Base-by-base conservation (phyloP, 345 rosid species). In the Melastoma malabathricum region DNA sequence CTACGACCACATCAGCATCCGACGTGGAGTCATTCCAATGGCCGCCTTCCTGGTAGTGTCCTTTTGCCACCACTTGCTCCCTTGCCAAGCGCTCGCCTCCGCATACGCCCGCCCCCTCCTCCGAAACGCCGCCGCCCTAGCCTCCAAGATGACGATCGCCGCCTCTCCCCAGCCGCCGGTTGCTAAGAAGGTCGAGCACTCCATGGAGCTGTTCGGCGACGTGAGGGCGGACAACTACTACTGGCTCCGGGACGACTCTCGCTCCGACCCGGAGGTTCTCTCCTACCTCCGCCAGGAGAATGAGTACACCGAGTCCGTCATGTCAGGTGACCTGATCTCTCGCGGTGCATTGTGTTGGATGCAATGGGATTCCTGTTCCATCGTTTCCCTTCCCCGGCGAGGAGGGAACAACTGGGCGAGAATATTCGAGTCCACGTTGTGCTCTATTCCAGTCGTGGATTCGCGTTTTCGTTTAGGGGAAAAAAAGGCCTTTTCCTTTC, bases 211-310 rank as follows among this genome's bases (percentile, higher is more conserved):
- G 82, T 83, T 86, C 60, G 85, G 89, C 6, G 96, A 90, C 55
- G 69, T 74, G 27, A 75, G 98, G 59, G 60, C 77, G 2, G 97
- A 89, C 59, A 72, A 79, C 52, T 78, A 89, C 72, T 86, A 89
- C 77, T 86, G 96, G 98, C 94, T 90, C 13, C 94, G 94, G 12
- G 96, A 90, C 29, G 98, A 90, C 59, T 78, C 98, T 45, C 92
- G 98, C 65, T 54, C 80, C 44, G 47, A 75, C 58, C 70, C 83
- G 46, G 78, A 80, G 0, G 60, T 86, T 56, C 61, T 86, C 34
- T 65, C 86, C 62, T 55, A 90, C 49, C 85, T 90, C 46, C 62
- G 65, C 19, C 74, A 74, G 58, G 98, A 90, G 62, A 86, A 90
- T 39, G 69, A 46, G 22, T 90, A 82, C 71, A 72, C 82, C 16